Evolutionary conservation across 129 eudicot species (phyloP).

Genomic region (Tanacetum coccineum): DNA sequence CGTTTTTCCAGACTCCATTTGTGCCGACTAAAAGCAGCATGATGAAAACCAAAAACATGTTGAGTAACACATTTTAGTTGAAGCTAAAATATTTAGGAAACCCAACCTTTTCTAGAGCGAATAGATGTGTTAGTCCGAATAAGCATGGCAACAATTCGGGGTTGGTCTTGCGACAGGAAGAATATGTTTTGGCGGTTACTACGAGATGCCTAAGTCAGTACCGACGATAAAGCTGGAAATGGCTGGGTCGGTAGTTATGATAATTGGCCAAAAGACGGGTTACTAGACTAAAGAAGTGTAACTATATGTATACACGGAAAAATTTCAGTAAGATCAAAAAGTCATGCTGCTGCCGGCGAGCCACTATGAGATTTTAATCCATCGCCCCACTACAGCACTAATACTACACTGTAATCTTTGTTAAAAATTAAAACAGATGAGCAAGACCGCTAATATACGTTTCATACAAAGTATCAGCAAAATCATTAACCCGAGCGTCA

Average conservation of each 20-base stretch:
- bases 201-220: conserved; percentile 18
- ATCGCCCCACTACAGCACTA: conserved; percentile 89
- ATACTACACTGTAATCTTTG: conserved; percentile 67
- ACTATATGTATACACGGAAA: conserved; percentile 42
- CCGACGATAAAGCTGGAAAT: background rate
- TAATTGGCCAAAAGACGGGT: too few relatives aligned
- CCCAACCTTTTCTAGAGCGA: conserved; percentile 77
- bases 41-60: background rate
- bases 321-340: conserved; percentile 92
- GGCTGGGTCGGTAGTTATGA: too few relatives aligned
- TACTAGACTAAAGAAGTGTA: too few relatives aligned
- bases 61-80: background rate
- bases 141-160: conserved; percentile 99
- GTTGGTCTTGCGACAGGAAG: conserved; percentile 89
- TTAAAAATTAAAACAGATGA: background rate
- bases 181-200: conserved; percentile 79
- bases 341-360: conserved; percentile 87
- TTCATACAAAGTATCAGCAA: background rate
- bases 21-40: conserved; percentile 67
- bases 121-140: conserved; percentile 97
- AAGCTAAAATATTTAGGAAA: background rate
- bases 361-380: conserved; percentile 70
- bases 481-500: background rate
- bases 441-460: background rate
- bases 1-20: conserved; percentile 74